phyloP scores from a whole-genome alignment of 352 stramenopile genomes.

The Pythium phragmiticola region DNA sequence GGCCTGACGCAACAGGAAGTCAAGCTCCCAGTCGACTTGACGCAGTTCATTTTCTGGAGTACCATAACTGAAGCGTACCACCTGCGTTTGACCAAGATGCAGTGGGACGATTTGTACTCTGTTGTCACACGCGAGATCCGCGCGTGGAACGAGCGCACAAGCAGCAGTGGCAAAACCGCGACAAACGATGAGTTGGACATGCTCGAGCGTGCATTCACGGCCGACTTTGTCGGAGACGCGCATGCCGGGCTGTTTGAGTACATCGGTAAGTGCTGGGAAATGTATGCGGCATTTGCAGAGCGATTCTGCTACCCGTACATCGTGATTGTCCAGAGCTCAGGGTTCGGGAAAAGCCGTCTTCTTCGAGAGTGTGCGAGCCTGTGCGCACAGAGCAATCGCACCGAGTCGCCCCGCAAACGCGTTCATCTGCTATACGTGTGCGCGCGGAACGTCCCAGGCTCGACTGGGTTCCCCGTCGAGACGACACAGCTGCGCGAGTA shows the following conservation, averaged over 20 bases:
- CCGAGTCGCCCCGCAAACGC: not conserved
- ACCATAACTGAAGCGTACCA: not conserved
- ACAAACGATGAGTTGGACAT: not conserved
- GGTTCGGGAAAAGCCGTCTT: constrained; percentile 22
- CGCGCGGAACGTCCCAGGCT: not conserved
- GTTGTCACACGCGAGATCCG: not conserved
- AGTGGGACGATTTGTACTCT: not conserved
- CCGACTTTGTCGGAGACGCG: not conserved
- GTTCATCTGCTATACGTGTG: not conserved
- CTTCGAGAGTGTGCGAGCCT: constrained; percentile 2
- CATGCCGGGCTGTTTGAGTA: not conserved
- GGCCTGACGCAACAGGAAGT: not conserved
- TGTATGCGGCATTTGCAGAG: not conserved
- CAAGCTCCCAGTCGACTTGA: too few species aligned
- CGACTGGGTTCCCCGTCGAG: not conserved
- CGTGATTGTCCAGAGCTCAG: constrained; percentile 17
- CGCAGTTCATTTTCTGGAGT: too few species aligned
- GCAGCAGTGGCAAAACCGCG: not conserved
- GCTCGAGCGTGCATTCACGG: not conserved
- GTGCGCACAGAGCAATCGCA: not conserved
- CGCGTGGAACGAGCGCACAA: not conserved
- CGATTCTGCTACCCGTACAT: constrained; percentile 4
- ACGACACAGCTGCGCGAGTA: not conserved
- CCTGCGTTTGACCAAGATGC: too few species aligned
- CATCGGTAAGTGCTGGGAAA: not conserved